Percentiles rank a stretch among this genome's conserved stretches.
These are phyloP conservation scores for Peribolospora baueri DNA, from an alignment of 768 basidiomycete genomes.

Conservation along the genomic window DNA sequence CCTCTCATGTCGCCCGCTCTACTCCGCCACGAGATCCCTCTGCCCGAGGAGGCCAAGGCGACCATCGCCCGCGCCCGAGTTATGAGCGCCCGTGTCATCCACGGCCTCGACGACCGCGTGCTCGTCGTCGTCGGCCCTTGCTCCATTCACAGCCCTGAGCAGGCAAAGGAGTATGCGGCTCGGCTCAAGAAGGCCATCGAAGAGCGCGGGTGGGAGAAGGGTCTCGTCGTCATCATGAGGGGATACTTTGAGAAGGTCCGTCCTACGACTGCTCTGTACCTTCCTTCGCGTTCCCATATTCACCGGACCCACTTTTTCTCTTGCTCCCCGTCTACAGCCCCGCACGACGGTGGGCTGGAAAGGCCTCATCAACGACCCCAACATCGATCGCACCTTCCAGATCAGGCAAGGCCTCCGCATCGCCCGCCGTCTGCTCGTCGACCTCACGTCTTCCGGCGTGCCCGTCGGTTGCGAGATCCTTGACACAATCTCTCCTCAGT, in stretches of 20 bases:
- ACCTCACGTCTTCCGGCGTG: constrained; percentile 66
- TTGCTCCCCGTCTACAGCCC: constrained; percentile 35
- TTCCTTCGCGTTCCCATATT: not conserved
- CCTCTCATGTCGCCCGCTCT: constrained; percentile 85
- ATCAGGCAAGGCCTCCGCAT: constrained; percentile 91
- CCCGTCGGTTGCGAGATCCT: constrained; percentile 88
- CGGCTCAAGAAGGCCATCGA: constrained; percentile 42
- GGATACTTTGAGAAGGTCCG: constrained; percentile 60
- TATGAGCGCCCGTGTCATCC: constrained; percentile 49
- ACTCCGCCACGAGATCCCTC: constrained; percentile 61
- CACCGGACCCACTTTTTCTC: not conserved
- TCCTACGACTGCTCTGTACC: not conserved
- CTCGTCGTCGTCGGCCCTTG: constrained; percentile 88
- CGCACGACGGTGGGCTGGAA: constrained; percentile 92
- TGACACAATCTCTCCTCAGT: constrained; percentile 28
- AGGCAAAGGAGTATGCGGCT: constrained; percentile 33
- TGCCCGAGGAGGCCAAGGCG: constrained; percentile 35
- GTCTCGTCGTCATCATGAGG: constrained; percentile 81
- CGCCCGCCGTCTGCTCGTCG: constrained; percentile 68
- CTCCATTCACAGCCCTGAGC: constrained; percentile 70
- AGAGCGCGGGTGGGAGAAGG: constrained; percentile 20
- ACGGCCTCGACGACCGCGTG: constrained; percentile 61
- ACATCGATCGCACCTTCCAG: constrained; percentile 78
- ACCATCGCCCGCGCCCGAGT: constrained; percentile 62
- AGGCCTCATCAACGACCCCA: constrained; percentile 49